phyloP scores from a whole-genome alignment of 2,329 filamentous ascomycete species.

The Hawksworthiomyces lignivorus region DNA sequence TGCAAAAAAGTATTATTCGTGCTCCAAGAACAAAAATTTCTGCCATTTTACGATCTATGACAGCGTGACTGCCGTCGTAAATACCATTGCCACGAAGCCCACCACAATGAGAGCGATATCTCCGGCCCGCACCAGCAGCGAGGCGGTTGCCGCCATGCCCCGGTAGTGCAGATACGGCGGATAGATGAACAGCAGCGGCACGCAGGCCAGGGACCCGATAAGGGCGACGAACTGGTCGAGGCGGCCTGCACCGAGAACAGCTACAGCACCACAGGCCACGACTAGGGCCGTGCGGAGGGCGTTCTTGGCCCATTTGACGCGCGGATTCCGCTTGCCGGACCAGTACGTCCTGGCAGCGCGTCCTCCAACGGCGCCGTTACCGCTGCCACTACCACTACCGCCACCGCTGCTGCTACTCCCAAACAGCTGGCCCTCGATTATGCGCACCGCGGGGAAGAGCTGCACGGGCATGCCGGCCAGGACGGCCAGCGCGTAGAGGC shows the following conservation, averaged over 20 bases:
- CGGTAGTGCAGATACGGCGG: slow-evolving; percentile 64
- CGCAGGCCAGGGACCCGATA: slow-evolving; percentile 66
- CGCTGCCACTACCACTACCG: too few species aligned
- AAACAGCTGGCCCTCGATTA: slow-evolving; percentile 61
- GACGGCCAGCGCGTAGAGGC: slow-evolving; percentile 65
- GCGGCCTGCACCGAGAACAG: slow-evolving; percentile 58
- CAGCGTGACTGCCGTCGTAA: slow-evolving; percentile 63
- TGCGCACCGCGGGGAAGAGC: slow-evolving; percentile 65
- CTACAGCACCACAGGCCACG: slow-evolving; percentile 50
- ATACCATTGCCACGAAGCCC: slow-evolving; percentile 61
- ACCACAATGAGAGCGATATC: slow-evolving; percentile 57
- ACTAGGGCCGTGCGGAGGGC: slow-evolving; percentile 51
- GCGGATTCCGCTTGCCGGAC: slow-evolving; percentile 56
- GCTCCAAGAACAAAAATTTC: too few species aligned
- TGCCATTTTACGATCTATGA: too few species aligned
- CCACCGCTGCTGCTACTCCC: too few species aligned
- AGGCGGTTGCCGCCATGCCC: slow-evolving; percentile 50
- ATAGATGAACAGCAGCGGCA: slow-evolving; percentile 71
- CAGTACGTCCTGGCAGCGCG: slow-evolving; percentile 27
- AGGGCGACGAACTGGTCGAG: slow-evolving; percentile 68
- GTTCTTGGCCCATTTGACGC: slow-evolving; percentile 74
- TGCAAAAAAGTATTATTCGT: too few species aligned
- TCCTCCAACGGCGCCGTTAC: neutral
- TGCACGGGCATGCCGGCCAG: slow-evolving; percentile 68
- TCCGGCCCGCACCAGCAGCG: slow-evolving; percentile 40